These are phyloP conservation scores for Mycena venus DNA, from an alignment of 768 basidiomycete genomes.

Conservation along the genomic window DNA sequence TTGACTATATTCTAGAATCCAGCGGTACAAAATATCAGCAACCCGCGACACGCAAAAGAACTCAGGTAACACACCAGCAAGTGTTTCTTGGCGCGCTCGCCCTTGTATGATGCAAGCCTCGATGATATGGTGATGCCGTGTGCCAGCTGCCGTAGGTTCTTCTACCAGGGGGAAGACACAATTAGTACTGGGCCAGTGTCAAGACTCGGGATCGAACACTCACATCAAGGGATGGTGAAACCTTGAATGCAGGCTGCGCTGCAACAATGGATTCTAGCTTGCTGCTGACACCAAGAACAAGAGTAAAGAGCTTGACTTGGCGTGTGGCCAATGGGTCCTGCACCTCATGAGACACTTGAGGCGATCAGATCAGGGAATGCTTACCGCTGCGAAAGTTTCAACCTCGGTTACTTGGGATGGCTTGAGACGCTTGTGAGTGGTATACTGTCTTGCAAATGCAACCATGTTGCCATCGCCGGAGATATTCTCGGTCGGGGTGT, in stretches of 20 bases:
- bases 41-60: neutral
- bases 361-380: no score
- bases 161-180: no score
- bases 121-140: neutral
- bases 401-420: no score
- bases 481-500: no score
- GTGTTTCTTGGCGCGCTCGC: neutral
- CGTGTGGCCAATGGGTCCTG: neutral
- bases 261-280: neutral
- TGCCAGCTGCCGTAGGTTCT: neutral
- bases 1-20: neutral
- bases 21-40: neutral
- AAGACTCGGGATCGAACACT: neutral
- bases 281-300: neutral
- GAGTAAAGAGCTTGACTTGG: neutral
- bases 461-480: no score
- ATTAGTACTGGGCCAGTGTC: neutral
- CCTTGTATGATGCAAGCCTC: neutral
- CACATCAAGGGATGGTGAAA: neutral
- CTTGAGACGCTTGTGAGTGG: no score
- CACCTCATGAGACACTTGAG: neutral
- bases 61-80: neutral
- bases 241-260: neutral
- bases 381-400: neutral
- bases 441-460: no score